These are phyloP conservation scores for Lantana camara DNA, from an alignment of 257 asterid species.

Conservation along the genomic window DNA sequence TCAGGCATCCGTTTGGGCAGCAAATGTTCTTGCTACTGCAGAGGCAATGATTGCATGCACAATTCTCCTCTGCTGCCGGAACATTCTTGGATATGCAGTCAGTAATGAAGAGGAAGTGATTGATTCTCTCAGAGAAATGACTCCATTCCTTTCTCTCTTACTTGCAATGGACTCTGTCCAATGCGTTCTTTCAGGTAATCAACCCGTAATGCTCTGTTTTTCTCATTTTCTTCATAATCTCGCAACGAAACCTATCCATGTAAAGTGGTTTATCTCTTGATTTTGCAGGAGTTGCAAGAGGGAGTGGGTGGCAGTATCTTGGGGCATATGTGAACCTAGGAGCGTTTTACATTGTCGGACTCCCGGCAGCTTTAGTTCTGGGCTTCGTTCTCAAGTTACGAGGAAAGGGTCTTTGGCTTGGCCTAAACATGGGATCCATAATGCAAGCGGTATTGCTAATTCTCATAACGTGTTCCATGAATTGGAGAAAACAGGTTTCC, in stretches of 20 bases:
- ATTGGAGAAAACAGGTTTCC: conserved; percentile 61
- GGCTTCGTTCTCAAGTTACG: conserved; percentile 46
- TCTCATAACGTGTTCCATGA: conserved; percentile 43
- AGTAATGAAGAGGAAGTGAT: conserved; percentile 49
- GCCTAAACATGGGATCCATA: conserved; percentile 50
- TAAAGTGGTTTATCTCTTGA: not conserved
- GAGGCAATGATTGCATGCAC: conserved; percentile 46
- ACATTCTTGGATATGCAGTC: conserved; percentile 50
- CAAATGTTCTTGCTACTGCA: conserved; percentile 36
- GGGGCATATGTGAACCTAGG: conserved; percentile 72
- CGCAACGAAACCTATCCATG: no score
- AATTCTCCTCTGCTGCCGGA: conserved; percentile 40
- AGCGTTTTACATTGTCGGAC: conserved; percentile 53
- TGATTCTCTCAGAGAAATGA: conserved; percentile 34
- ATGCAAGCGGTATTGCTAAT: conserved; percentile 43
- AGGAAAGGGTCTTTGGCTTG: conserved; percentile 68
- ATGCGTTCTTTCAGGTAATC: conserved; percentile 53
- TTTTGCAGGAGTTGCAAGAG: conserved; percentile 60
- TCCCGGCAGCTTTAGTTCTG: conserved; percentile 45
- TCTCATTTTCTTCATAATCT: no score
- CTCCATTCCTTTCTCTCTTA: conserved; percentile 47
- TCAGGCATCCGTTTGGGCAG: conserved; percentile 46
- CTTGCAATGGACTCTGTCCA: conserved; percentile 47
- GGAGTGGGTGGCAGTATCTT: conserved; percentile 68
- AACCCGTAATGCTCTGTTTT: not conserved